Base-by-base conservation (phyloP, 108 stramenopile genomes). In the Thalassiosira profunda region DNA sequence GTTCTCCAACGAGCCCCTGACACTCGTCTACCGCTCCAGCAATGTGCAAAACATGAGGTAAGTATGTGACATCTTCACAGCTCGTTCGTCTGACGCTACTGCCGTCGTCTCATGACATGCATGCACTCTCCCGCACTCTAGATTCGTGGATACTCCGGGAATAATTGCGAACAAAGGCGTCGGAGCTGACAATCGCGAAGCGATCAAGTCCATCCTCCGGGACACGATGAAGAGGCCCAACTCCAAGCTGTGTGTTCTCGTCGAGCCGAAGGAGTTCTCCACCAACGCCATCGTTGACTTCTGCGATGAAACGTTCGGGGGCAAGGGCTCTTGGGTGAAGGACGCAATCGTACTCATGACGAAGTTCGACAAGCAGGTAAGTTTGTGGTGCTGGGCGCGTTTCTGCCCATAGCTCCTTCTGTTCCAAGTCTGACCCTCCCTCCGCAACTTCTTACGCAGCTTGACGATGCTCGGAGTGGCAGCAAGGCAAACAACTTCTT, bases 41-140 rank as follows among this genome's bases (percentile, higher is more conserved):
- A 82, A 86, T 46, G 90, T 91, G 45, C 90, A 91, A 63, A 91
- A 91, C 45, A 88, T 91, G 90, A 61, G 86, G 9, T n/a, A n/a
- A n/a, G n/a, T n/a, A 79, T 84, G 83, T 79, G 42, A 77, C 76
- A 11, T 76, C 81, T 11, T 11, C 14, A 11, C 40, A 41, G 14
- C 40, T 14, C 12, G 11, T 12, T 14, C 14, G 40, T 41, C 40
- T 14, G 14, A 41, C 40, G 14, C 14, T 14, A 41, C 14, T 12
- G 40, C 40, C 11, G 40, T 41, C 40, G 11, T 41, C 14, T 41
- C 40, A 12, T 41, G 40, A 41, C 11, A n/a, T 41, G 14, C 40
- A 41, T 41, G 11, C 40, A 11, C 14, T 41, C n/a, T n/a, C n/a
- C n/a, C n/a, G n/a, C n/a, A n/a, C n/a, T n/a, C n/a, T n/a, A n/a